A percentile compares a stretch with the other conserved stretches of the same genome.
Evolutionary conservation across 495 filamentous ascomycete species (phyloP).

Genomic region (Barbatosphaeria neglecta): DNA sequence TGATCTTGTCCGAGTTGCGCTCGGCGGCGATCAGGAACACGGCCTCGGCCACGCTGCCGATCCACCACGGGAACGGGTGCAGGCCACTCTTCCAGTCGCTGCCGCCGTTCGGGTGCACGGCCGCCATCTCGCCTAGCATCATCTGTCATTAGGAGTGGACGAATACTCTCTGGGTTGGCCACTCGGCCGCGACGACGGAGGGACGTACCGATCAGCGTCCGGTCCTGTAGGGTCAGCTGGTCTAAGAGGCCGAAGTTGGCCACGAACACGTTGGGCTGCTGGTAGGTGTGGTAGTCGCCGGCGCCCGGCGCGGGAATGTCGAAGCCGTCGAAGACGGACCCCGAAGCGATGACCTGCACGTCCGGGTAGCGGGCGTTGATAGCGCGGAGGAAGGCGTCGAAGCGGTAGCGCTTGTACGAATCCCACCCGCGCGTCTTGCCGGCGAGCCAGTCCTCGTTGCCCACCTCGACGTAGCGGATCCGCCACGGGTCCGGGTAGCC

Average conservation of each 20-base stretch:
- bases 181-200: no score
- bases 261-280: slow-evolving; percentile 20
- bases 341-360: slow-evolving; percentile 47
- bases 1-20: slow-evolving; percentile 46
- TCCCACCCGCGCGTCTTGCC: slow-evolving; percentile 17
- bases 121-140: slow-evolving; percentile 40
- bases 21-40: slow-evolving; percentile 58
- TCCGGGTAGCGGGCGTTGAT: slow-evolving; percentile 47
- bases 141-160: slow-evolving; percentile 8
- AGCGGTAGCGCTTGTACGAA: slow-evolving; percentile 45
- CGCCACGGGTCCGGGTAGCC: slow-evolving; percentile 47
- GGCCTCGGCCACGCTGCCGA: slow-evolving; percentile 50
- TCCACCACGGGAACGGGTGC: slow-evolving; percentile 36
- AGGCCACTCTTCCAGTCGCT: slow-evolving; percentile 31
- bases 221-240: slow-evolving; percentile 11
- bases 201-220: slow-evolving; percentile 21
- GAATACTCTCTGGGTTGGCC: no score
- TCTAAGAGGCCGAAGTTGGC: slow-evolving; percentile 37
- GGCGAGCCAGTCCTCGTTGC: slow-evolving; percentile 55
- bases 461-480: slow-evolving; percentile 51
- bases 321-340: slow-evolving; percentile 27
- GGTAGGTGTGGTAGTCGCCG: slow-evolving; percentile 30
- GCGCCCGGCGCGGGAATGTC: slow-evolving; percentile 29
- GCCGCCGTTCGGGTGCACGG: slow-evolving; percentile 38
- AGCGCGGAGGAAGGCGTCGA: slow-evolving; percentile 42